phyloP scores from a whole-genome alignment of 2,329 filamentous ascomycete species.

The Amesomyces nigricolor region DNA sequence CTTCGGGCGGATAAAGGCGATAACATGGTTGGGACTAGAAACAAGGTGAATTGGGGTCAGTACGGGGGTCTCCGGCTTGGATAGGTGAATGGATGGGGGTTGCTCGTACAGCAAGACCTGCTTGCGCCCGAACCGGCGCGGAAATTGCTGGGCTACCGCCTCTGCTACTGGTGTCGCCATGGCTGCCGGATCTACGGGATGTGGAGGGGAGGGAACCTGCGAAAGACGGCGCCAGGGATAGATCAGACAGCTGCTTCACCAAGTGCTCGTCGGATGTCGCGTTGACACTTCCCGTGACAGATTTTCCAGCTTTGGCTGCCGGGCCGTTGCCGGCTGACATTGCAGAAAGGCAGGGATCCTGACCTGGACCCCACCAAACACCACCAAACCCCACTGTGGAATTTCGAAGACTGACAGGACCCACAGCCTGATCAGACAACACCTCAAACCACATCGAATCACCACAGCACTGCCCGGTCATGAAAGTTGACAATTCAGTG shows the following conservation, averaged over 20 bases:
- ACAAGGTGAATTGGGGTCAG: neutral
- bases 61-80: neutral
- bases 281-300: conserved; percentile 6
- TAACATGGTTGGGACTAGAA: conserved; percentile 68
- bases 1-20: conserved; percentile 69
- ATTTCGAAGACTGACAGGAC: neutral
- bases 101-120: conserved; percentile 49
- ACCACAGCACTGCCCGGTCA: neutral
- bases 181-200: neutral
- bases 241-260: conserved; percentile 7
- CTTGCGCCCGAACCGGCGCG: conserved; percentile 41
- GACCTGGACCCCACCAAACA: too few relatives aligned
- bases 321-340: conserved; percentile 21
- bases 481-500: neutral
- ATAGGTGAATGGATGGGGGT: neutral
- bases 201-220: neutral
- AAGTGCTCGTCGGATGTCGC: conserved; percentile 3
- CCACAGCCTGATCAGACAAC: neutral
- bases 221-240: neutral
- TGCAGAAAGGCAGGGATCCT: too few relatives aligned
- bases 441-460: neutral
- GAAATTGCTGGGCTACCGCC: conserved; percentile 36
- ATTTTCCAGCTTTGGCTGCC: conserved; percentile 20
- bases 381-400: neutral
- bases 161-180: conserved; percentile 28